phyloP scores from a whole-genome alignment of 306 rosid genomes.

The Psophocarpus tetragonolobus region DNA sequence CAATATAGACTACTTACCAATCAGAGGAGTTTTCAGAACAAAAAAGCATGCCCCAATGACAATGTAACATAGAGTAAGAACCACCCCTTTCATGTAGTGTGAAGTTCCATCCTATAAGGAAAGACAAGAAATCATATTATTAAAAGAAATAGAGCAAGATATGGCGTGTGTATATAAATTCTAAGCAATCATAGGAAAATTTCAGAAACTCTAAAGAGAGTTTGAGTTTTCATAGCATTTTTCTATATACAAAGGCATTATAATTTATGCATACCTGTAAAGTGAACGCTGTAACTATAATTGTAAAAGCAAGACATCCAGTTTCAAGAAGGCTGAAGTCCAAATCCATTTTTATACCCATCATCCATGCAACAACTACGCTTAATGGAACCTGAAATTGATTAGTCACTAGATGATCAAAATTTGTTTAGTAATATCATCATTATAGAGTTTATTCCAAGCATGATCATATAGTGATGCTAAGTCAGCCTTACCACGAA shows the following conservation, averaged over 20 bases:
- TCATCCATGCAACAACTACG: conserved; percentile 83
- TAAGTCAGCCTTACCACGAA: conserved; percentile 68
- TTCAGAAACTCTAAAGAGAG: no score
- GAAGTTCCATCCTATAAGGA: conserved; percentile 82
- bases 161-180: no score
- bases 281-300: conserved; percentile 75
- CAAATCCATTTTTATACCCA: conserved; percentile 80
- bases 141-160: neutral
- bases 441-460: neutral
- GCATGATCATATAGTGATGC: neutral
- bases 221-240: no score
- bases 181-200: no score
- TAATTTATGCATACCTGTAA: conserved; percentile 68
- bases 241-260: neutral
- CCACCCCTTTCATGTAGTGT: conserved; percentile 83
- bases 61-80: conserved; percentile 76
- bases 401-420: neutral
- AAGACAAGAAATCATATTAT: neutral
- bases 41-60: conserved; percentile 84
- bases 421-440: neutral
- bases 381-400: conserved; percentile 79
- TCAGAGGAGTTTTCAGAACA: conserved; percentile 49
- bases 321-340: conserved; percentile 87
- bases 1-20: conserved; percentile 40
- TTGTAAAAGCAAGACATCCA: conserved; percentile 73